Conservation (phyloP, 257 asterid genomes). For the Gentiana dahurica region DNA sequence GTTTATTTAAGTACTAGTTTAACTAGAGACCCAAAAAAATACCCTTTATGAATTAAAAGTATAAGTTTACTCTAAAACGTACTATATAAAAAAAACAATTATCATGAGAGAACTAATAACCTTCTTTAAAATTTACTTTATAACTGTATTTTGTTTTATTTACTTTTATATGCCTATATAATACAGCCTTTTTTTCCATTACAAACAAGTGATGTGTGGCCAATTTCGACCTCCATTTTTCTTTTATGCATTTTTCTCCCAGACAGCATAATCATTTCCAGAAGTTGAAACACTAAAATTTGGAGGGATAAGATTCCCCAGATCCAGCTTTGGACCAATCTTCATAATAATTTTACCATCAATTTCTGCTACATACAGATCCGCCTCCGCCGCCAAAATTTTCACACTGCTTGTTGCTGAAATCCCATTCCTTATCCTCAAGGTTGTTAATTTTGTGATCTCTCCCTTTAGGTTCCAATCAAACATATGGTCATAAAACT, state of each 20-base stretch:
- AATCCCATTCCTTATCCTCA: slow-evolving; percentile 52
- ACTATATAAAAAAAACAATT: too few species aligned
- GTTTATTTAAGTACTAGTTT: too few species aligned
- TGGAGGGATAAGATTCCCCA: slow-evolving; percentile 52
- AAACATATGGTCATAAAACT: slow-evolving; percentile 76
- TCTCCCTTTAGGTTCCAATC: slow-evolving; percentile 66
- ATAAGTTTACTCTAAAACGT: too few species aligned
- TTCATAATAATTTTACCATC: slow-evolving; percentile 50
- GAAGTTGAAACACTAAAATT: slow-evolving; percentile 33
- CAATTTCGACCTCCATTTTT: neutral
- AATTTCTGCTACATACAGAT: slow-evolving; percentile 60
- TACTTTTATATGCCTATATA: too few species aligned
- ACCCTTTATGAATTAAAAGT: too few species aligned
- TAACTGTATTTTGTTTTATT: too few species aligned
- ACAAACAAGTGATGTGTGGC: too few species aligned
- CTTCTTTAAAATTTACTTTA: too few species aligned
- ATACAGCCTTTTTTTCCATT: too few species aligned
- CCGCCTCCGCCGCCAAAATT: slow-evolving; percentile 65
- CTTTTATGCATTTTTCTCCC: slow-evolving; percentile 35
- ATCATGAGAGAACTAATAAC: too few species aligned
- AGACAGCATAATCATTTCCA: slow-evolving; percentile 54
- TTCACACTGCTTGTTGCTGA: slow-evolving; percentile 41
- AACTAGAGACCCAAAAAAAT: too few species aligned
- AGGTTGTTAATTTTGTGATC: slow-evolving; percentile 30
- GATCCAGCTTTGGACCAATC: slow-evolving; percentile 54